These are phyloP conservation scores for Cryoendolithus antarcticus DNA, from an alignment of 2,329 filamentous ascomycete species.

Conservation along the genomic window DNA sequence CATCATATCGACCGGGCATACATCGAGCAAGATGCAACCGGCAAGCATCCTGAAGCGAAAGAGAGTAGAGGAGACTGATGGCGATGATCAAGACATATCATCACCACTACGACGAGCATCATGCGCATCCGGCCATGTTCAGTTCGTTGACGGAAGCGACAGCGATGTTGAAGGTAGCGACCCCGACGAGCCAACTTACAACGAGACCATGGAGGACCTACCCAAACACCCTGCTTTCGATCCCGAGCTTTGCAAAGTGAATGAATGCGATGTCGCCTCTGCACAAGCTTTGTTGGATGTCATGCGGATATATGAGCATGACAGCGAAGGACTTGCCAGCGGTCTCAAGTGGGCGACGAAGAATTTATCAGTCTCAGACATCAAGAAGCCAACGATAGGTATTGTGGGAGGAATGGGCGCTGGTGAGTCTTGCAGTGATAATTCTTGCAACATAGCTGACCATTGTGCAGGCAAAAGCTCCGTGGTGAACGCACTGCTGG, in stretches of 20 bases:
- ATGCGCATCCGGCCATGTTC: too few relatives aligned
- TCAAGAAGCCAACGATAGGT: not conserved
- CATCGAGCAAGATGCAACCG: too few relatives aligned
- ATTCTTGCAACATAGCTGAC: not conserved
- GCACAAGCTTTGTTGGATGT: not conserved
- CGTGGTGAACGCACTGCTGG: slow-evolving; percentile 13
- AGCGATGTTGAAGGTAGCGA: not conserved
- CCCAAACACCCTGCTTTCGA: not conserved
- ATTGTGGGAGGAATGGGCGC: not conserved
- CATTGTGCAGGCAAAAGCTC: slow-evolving; percentile 13
- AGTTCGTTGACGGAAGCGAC: too few relatives aligned
- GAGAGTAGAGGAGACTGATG: too few relatives aligned
- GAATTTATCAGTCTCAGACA: not conserved
- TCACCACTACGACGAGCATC: too few relatives aligned
- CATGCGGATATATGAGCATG: not conserved
- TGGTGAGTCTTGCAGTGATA: not conserved
- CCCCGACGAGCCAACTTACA: not conserved
- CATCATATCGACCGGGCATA: too few relatives aligned
- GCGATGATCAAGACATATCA: too few relatives aligned
- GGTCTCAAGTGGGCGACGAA: not conserved
- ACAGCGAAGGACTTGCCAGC: not conserved
- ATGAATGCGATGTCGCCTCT: not conserved
- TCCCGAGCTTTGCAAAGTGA: not conserved
- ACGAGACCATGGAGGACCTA: not conserved
- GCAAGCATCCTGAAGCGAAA: too few relatives aligned